Base-by-base conservation (phyloP, 1,284 basidiomycete genomes). In the Bjerkandera adusta region DNA sequence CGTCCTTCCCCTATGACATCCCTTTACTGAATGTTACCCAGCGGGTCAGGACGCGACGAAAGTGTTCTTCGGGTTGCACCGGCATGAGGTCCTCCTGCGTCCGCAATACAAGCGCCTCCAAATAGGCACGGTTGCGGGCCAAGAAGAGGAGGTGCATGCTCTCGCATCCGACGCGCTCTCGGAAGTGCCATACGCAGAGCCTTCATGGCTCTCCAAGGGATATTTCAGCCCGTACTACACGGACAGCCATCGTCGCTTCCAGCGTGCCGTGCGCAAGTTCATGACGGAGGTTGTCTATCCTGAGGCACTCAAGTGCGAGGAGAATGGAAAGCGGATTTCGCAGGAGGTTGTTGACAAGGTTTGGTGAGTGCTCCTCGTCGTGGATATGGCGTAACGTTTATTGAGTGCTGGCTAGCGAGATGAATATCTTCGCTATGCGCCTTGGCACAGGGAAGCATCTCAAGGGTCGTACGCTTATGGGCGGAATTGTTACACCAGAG, bases 401-500 rank as follows among this genome's bases (percentile, higher is more conserved):
- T 11, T 37, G 10, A 36, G 10, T 16, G 12, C 12, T 8, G 10
- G 29, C 12, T 52, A 87, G 83, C 30, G 79, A 80, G 53, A 68
- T 79, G 54, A 89, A 93, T 62, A 75, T 96, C 45, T 83, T 92
- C 48, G 88, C 92, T 15, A 98, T 98, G 95, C 85, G 96, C 16
- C 75, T 98, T 36, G 96, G 96, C 3, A 89, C 86, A 3, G 88
- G 88, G 3, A 85, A 84, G 57, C 93, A 98, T 62, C 77, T 99
- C n/a, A 76, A 89, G 61, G 95, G 96, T 1, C 77, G 83, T 32
- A 81, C 75, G 29, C 74, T 98, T 5, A 85, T 96, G 71, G 88
- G 84, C 29, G 96, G 91, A 12, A 64, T 83, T 25, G 80, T 98
- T 50, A 88, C 87, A 56, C 88, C 92, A 5, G 95, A 98, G 66